A percentile compares a stretch with the other conserved stretches of the same genome.
These are phyloP conservation scores for Bodo saltans DNA, from an alignment of 78 protist species.

Conservation along the genomic window DNA sequence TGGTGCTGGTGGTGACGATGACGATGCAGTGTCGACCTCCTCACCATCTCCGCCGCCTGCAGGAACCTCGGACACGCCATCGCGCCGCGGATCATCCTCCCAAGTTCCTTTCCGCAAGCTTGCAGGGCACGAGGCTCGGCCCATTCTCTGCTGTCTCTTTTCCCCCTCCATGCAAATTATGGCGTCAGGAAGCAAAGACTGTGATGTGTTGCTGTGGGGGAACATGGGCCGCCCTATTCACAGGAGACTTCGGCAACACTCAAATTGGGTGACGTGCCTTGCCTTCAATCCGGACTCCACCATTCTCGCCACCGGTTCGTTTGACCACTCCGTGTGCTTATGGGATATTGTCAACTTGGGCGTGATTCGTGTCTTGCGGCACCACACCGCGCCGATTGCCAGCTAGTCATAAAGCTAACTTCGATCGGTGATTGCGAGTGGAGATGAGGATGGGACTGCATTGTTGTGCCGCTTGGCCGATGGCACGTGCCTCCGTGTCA, in stretches of 20 bases:
- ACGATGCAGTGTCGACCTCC: too few species aligned
- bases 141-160: not conserved
- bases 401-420: not conserved
- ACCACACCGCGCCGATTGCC: not conserved
- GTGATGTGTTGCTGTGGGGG: not conserved
- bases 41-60: too few species aligned
- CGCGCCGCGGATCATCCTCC: too few species aligned
- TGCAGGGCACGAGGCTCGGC: too few species aligned
- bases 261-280: not conserved
- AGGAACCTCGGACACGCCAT: too few species aligned
- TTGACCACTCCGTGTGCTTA: not conserved
- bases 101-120: too few species aligned
- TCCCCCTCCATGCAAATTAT: not conserved
- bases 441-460: not conserved
- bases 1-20: too few species aligned
- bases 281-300: not conserved
- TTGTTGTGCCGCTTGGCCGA: not conserved
- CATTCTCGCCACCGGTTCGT: not conserved
- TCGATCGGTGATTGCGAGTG: not conserved
- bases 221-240: not conserved
- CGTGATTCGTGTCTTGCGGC: not conserved
- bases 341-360: not conserved
- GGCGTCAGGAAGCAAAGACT: not conserved
- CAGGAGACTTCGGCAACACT: not conserved
- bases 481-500: not conserved